Conservation (phyloP, 768 basidiomycete genomes). For the Chalciporus chontae region DNA sequence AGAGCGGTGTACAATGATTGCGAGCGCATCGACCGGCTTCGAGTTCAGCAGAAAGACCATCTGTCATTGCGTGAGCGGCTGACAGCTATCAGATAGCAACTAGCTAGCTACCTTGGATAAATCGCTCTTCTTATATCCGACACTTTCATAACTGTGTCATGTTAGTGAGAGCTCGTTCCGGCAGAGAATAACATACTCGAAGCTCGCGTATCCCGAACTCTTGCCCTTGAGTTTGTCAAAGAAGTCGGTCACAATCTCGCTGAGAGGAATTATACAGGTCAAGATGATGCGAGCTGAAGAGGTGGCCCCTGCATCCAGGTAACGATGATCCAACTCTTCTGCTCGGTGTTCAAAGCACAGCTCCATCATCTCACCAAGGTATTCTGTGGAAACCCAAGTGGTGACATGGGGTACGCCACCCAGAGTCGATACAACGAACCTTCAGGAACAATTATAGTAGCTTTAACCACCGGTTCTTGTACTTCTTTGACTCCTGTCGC, state of each 20-base stretch:
- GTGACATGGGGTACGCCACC: neutral
- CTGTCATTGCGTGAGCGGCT: constrained; percentile 35
- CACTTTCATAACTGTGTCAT: constrained; percentile 81
- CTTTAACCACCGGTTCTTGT: constrained; percentile 90
- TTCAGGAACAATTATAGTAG: constrained; percentile 92
- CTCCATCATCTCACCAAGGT: constrained; percentile 95
- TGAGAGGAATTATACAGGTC: constrained; percentile 80
- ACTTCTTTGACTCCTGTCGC: constrained; percentile 64
- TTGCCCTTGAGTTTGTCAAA: constrained; percentile 93
- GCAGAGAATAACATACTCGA: constrained; percentile 58
- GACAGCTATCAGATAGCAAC: neutral
- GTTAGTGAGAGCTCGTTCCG: neutral
- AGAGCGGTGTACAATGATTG: constrained; percentile 85
- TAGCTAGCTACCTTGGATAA: constrained; percentile 66
- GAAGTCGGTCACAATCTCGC: constrained; percentile 92
- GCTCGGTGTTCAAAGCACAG: constrained; percentile 86
- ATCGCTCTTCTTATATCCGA: constrained; percentile 79
- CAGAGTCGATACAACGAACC: constrained; percentile 40
- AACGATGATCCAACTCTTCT: constrained; percentile 76
- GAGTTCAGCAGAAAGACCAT: constrained; percentile 89
- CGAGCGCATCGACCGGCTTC: constrained; percentile 89
- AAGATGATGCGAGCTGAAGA: constrained; percentile 65
- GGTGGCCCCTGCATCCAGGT: constrained; percentile 58
- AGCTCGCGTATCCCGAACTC: constrained; percentile 88
- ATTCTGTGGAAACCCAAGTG: constrained; percentile 47